A percentile compares a stretch with the other conserved stretches of the same genome.
These are phyloP conservation scores for Bolboschoenus planiculmis DNA, from an alignment of 176 grass and related monocot genomes.

Conservation along the genomic window DNA sequence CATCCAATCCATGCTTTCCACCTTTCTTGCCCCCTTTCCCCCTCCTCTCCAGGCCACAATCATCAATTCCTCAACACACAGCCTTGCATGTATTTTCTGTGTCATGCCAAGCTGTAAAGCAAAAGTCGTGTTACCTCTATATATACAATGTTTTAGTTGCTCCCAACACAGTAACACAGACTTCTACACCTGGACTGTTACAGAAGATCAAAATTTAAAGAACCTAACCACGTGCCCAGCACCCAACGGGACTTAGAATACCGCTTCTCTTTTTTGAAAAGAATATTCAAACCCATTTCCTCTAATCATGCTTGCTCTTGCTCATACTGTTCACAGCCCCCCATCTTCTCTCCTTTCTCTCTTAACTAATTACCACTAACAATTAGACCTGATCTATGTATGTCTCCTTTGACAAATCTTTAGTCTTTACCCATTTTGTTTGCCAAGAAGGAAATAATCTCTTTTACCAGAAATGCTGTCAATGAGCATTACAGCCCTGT, in stretches of 20 bases:
- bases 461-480: not conserved
- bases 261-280: not conserved
- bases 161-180: not conserved
- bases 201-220: conserved; percentile 5
- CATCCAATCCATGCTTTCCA: conserved; percentile 5
- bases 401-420: not conserved
- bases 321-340: conserved; percentile 3
- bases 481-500: not conserved
- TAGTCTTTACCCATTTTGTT: not conserved
- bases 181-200: not conserved
- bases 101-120: not conserved
- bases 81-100: not conserved
- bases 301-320: conserved; percentile 2
- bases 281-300: conserved; percentile 5
- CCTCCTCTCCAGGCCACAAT: conserved; percentile 1
- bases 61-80: conserved; percentile 7
- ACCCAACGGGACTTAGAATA: not conserved
- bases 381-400: not conserved
- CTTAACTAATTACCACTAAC: not conserved
- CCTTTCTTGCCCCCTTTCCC: not conserved
- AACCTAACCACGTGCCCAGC: conserved; percentile 18
- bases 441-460: not conserved
- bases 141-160: not conserved
- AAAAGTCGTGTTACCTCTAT: not conserved
- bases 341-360: not conserved